phyloP scores from a whole-genome alignment of 2,329 filamentous ascomycete genomes.

The Apiospora kogelbergensis region DNA sequence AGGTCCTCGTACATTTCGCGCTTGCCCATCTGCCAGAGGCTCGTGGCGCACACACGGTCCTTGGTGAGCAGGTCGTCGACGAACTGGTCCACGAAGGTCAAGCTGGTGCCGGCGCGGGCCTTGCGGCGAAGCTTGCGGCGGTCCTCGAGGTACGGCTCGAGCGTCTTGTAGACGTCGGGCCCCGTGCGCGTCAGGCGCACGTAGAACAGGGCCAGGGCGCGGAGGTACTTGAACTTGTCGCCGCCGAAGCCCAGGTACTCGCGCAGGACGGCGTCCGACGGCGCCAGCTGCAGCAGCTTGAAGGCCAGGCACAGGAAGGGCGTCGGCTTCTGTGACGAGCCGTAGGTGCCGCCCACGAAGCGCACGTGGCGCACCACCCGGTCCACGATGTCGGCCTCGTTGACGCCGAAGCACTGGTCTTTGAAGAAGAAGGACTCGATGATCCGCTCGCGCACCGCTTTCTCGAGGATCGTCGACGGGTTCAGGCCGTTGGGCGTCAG shows the following conservation, averaged over 20 bases:
- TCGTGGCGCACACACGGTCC: slow-evolving; percentile 88
- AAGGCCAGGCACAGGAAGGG: slow-evolving; percentile 94
- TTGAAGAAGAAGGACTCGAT: slow-evolving; percentile 97
- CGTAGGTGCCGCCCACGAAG: slow-evolving; percentile 87
- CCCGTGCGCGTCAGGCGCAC: slow-evolving; percentile 83
- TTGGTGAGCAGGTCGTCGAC: slow-evolving; percentile 89
- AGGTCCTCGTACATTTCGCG: slow-evolving; percentile 83
- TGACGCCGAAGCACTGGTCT: slow-evolving; percentile 96
- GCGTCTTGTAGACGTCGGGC: slow-evolving; percentile 73
- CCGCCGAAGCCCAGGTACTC: slow-evolving; percentile 80
- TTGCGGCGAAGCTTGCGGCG: slow-evolving; percentile 78
- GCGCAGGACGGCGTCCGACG: slow-evolving; percentile 72
- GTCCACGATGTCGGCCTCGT: slow-evolving; percentile 80
- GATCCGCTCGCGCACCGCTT: slow-evolving; percentile 92
- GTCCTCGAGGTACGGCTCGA: slow-evolving; percentile 85
- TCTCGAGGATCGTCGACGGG: slow-evolving; percentile 93
- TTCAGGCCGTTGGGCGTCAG: slow-evolving; percentile 86
- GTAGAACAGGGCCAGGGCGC: slow-evolving; percentile 89
- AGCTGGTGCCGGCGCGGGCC: slow-evolving; percentile 68
- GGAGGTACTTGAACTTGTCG: slow-evolving; percentile 80
- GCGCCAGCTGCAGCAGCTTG: slow-evolving; percentile 87
- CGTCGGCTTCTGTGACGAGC: slow-evolving; percentile 79
- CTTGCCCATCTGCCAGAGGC: slow-evolving; percentile 85
- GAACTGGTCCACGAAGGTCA: slow-evolving; percentile 89
- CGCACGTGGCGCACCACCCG: slow-evolving; percentile 80